Evolutionary conservation across 257 asterid species (phyloP), one percentile per base, ranked within the genome.

Genomic region (Echites panduratus): DNA sequence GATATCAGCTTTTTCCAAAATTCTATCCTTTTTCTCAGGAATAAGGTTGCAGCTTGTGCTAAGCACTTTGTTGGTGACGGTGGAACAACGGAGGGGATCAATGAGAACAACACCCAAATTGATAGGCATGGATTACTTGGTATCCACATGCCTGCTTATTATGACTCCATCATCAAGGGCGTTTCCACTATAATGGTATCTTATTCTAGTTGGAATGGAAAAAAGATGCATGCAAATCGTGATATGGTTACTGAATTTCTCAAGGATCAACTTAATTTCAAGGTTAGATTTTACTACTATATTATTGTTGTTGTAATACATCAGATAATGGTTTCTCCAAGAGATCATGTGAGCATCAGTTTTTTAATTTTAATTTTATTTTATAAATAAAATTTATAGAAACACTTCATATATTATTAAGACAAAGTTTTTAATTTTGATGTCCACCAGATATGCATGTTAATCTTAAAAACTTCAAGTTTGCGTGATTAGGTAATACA

Each of bases 51-150:
- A 63, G 98, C 97, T 83, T 92, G 97, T 78, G 92, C 96, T 12
- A 92, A 92, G 80, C 96, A 92, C 85, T 92, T 90, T 81, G 98
- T 90, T 66, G 98, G 98, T 77, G 97, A 92, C 77, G 98, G 98
- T 26, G 98, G 97, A 74, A 92, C 98, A 24, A 84, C 87, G 44
- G 90, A 72, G 79, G 98, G 97, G 16, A 48, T 85, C 29, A 86
- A 92, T 44, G 98, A 92, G 84, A 75, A 84, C 77, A 90, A 92
- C 82, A 87, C 97, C 17, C 17, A 87, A 68, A 82, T 79, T 9
- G 82, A 81, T 81, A 83, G 75, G 85, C 95, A 90, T 74, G 89
- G 90, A 59, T 87, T 92, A 81, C 91, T 90, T 66, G 79, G 85
- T 80, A 82, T 92, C 82, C 97, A 92, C 89, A 92, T 90, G 98